A percentile compares a stretch with the other conserved stretches of the same genome.
Evolutionary conservation across 169 alveolate species (phyloP).

Genomic region (Cryptosporidium sp.): DNA sequence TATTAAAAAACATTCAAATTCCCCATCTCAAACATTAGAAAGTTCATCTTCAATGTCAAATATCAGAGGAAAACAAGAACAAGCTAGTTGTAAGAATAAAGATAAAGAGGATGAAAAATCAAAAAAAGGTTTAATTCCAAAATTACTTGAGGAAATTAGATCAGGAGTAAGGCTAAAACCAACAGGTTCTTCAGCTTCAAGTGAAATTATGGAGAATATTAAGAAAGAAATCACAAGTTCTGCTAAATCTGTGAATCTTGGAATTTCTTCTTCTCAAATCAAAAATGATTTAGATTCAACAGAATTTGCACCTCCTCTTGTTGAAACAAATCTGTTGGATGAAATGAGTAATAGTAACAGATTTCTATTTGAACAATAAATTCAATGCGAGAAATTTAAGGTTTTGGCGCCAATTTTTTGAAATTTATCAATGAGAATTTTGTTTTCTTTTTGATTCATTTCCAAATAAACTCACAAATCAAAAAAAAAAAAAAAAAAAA

Average conservation of each 20-base stretch:
- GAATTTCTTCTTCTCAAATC: constrained; percentile 63
- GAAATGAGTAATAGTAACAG: constrained; percentile 29
- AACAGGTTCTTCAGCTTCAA: constrained; percentile 57
- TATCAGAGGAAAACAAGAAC: not conserved
- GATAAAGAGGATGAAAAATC: not conserved
- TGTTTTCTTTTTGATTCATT: not conserved
- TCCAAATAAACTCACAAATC: not conserved
- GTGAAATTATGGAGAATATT: constrained; percentile 40
- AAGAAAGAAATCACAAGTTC: constrained; percentile 36
- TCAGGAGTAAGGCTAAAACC: constrained; percentile 49
- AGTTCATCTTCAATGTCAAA: not conserved
- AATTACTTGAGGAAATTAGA: constrained; percentile 43
- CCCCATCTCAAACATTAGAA: not conserved
- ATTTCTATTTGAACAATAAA: constrained; percentile 48
- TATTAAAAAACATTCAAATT: constrained; percentile 22
- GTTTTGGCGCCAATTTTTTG: not conserved
- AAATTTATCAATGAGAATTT: too few relatives aligned
- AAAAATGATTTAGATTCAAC: constrained; percentile 33
- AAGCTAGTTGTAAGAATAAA: not conserved
- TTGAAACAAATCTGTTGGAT: constrained; percentile 56
- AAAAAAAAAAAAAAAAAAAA: too few relatives aligned
- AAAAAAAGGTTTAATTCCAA: constrained; percentile 9
- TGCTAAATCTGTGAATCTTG: constrained; percentile 8
- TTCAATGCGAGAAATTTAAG: not conserved
- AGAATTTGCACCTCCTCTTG: constrained; percentile 68